These are phyloP conservation scores for Phyllosticta citriasiana DNA, from an alignment of 2,329 filamentous ascomycete genomes.

Conservation along the genomic window DNA sequence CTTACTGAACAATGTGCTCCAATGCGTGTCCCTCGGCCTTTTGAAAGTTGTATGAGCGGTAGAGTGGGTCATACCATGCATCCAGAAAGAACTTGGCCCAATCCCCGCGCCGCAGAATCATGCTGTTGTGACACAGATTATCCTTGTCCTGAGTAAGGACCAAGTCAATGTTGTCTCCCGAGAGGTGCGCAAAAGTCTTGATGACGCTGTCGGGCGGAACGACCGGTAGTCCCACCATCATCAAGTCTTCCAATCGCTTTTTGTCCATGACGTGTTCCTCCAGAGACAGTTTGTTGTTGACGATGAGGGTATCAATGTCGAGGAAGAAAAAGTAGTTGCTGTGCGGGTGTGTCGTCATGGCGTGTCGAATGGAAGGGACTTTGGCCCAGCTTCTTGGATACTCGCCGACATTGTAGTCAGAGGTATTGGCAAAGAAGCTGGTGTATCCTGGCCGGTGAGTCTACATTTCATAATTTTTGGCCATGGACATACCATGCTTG, in stretches of 20 bases:
- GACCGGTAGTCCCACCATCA: slow-evolving; percentile 77
- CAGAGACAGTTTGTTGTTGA: slow-evolving; percentile 64
- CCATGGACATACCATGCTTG: slow-evolving; percentile 61
- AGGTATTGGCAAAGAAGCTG: slow-evolving; percentile 69
- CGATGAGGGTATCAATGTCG: slow-evolving; percentile 75
- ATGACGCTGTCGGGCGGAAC: slow-evolving; percentile 96
- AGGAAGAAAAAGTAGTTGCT: slow-evolving; percentile 80
- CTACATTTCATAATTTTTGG: neutral
- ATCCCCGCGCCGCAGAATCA: slow-evolving; percentile 71
- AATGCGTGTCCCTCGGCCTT: slow-evolving; percentile 88
- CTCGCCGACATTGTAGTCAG: slow-evolving; percentile 61
- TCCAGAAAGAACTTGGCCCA: slow-evolving; percentile 92
- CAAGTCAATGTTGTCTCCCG: slow-evolving; percentile 66
- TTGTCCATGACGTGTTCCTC: slow-evolving; percentile 61
- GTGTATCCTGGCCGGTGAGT: slow-evolving; percentile 56
- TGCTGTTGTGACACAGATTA: slow-evolving; percentile 66
- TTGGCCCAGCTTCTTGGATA: slow-evolving; percentile 58
- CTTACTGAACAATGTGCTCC: slow-evolving; percentile 47
- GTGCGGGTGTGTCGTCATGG: slow-evolving; percentile 68
- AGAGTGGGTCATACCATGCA: slow-evolving; percentile 92
- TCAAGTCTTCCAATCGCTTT: slow-evolving; percentile 59
- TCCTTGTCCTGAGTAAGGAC: slow-evolving; percentile 76
- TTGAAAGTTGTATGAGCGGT: slow-evolving; percentile 89
- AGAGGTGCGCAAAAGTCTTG: slow-evolving; percentile 80
- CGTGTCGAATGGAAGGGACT: slow-evolving; percentile 80